Conservation (phyloP, 768 basidiomycete genomes). For the Hericium rajendrae region DNA sequence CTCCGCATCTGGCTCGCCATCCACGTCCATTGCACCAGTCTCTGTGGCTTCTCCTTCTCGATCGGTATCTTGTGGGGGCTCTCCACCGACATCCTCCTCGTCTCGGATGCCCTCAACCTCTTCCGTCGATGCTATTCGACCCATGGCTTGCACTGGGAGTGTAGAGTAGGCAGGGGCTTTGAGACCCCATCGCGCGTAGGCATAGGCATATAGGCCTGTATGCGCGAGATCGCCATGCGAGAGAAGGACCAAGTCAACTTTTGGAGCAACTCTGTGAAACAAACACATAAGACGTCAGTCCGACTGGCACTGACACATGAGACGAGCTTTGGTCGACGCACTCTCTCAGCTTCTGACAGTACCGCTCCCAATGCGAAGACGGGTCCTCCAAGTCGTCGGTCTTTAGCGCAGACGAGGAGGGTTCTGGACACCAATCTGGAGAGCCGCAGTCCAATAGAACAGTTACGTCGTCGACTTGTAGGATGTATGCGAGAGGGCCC, state of each 20-base stretch:
- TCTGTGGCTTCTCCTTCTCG: conserved; percentile 16
- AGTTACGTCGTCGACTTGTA: conserved; percentile 89
- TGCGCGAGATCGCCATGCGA: conserved; percentile 91
- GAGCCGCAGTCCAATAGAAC: conserved; percentile 95
- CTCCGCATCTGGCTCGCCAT: conserved; percentile 18
- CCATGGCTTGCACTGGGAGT: conserved; percentile 93
- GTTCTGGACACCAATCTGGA: conserved; percentile 73
- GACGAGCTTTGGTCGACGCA: conserved; percentile 26
- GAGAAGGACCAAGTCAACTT: conserved; percentile 82
- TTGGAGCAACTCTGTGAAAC: conserved; percentile 56
- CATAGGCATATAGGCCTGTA: conserved; percentile 88
- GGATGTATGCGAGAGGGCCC: conserved; percentile 70
- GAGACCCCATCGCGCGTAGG: conserved; percentile 78
- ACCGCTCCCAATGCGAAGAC: conserved; percentile 46
- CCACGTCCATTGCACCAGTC: conserved; percentile 19
- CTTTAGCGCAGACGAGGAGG: conserved; percentile 17
- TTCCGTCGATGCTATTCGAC: conserved; percentile 81
- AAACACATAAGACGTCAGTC: background rate
- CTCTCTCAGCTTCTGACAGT: conserved; percentile 61
- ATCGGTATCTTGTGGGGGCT: background rate
- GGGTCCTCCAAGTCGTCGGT: conserved; percentile 23
- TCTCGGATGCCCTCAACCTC: conserved; percentile 76
- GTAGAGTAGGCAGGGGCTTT: conserved; percentile 90
- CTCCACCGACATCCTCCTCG: conserved; percentile 48
- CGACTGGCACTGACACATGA: background rate